Percentiles rank a stretch among this genome's conserved stretches.
Evolutionary conservation across 2,329 filamentous ascomycete genomes (phyloP).

Genomic region (Amylocarpus encephaloides): DNA sequence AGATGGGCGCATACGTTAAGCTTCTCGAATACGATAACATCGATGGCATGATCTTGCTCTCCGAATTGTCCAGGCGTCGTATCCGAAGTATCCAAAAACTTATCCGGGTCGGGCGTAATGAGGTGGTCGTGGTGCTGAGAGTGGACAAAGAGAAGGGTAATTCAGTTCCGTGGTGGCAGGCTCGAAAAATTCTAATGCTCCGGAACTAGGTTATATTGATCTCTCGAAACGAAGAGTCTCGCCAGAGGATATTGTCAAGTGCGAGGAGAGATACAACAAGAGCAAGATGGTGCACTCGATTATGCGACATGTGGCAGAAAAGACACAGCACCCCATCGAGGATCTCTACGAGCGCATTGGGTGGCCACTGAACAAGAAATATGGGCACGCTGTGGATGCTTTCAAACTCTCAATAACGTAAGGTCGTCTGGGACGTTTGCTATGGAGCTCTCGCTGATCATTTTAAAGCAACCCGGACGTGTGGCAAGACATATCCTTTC

Average conservation of each 20-base stretch:
- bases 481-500: conserved; percentile 89
- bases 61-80: conserved; percentile 94
- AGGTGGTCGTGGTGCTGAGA: conserved; percentile 96
- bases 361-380: conserved; percentile 98
- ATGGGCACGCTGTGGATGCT: conserved; percentile 91
- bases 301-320: conserved; percentile 97
- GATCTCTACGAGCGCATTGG: conserved; percentile 87
- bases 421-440: conserved; percentile 25
- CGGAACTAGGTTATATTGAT: conserved; percentile 79
- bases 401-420: conserved; percentile 99
- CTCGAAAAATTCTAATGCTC: conserved; percentile 7
- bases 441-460: neutral
- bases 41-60: conserved; percentile 99
- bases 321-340: conserved; percentile 92
- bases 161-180: neutral
- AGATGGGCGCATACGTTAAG: conserved; percentile 99
- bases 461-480: conserved; percentile 77
- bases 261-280: conserved; percentile 99
- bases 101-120: conserved; percentile 94
- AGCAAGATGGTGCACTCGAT: conserved; percentile 99
- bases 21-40: conserved; percentile 99
- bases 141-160: conserved; percentile 97
- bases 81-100: conserved; percentile 99
- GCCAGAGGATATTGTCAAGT: conserved; percentile 95
- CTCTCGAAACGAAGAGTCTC: conserved; percentile 97